These are phyloP conservation scores for Anthracocystis setariae DNA, from an alignment of 1,284 basidiomycete species.

Conservation along the genomic window DNA sequence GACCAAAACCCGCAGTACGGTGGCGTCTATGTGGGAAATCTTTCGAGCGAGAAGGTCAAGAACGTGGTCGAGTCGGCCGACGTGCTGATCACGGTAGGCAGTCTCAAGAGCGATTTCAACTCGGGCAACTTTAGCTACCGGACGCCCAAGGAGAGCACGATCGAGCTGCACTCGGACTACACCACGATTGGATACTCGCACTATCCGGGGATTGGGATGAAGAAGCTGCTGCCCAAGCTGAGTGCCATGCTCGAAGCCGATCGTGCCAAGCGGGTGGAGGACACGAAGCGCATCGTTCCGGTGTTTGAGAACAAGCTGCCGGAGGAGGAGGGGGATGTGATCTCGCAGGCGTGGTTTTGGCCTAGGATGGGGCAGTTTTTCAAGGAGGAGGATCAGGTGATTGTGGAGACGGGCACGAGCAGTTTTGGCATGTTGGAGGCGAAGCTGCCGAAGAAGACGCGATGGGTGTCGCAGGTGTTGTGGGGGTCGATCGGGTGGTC, in stretches of 20 bases:
- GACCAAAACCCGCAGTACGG: slow-evolving; percentile 84
- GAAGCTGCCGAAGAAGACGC: slow-evolving; percentile 34
- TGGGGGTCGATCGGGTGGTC: slow-evolving; percentile 90
- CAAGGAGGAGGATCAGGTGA: slow-evolving; percentile 68
- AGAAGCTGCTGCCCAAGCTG: slow-evolving; percentile 56
- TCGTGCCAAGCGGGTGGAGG: slow-evolving; percentile 9
- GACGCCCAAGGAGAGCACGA: slow-evolving; percentile 57
- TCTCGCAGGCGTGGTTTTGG: slow-evolving; percentile 76
- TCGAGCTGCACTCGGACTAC: slow-evolving; percentile 79
- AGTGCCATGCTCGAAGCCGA: slow-evolving; percentile 25
- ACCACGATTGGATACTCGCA: slow-evolving; percentile 68
- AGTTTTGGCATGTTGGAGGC: slow-evolving; percentile 47
- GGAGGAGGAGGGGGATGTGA: slow-evolving; percentile 6
- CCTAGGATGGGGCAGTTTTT: slow-evolving; percentile 83
- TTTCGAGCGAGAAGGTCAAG: slow-evolving; percentile 73
- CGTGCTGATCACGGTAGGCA: slow-evolving; percentile 83
- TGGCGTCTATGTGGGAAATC: slow-evolving; percentile 74
- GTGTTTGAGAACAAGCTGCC: slow-evolving; percentile 40
- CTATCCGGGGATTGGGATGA: slow-evolving; percentile 69
- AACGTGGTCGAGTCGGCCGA: slow-evolving; percentile 83
- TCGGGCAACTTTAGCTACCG: slow-evolving; percentile 75
- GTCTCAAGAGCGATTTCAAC: slow-evolving; percentile 88
- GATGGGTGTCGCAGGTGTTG: slow-evolving; percentile 72
- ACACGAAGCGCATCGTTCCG: slow-evolving; percentile 31
- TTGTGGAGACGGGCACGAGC: slow-evolving; percentile 64